phyloP scores from a whole-genome alignment of 306 rosid genomes.

The Cucumis sativus region DNA sequence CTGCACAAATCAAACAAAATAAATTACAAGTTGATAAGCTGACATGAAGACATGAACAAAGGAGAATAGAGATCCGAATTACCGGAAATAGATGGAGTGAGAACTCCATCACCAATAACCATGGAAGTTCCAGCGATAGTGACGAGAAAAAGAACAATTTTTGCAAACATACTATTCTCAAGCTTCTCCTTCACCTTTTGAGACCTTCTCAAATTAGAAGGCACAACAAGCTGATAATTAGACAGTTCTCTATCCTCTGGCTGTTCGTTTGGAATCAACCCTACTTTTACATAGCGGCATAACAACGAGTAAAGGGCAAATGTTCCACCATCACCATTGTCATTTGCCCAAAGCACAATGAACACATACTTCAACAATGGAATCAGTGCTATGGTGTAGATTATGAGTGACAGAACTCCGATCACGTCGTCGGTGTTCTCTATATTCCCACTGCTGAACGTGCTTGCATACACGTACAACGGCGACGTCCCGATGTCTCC shows the following conservation, averaged over 20 bases:
- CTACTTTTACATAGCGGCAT: constrained; percentile 38
- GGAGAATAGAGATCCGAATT: too few species aligned
- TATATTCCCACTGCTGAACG: constrained; percentile 20
- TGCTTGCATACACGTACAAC: constrained; percentile 48
- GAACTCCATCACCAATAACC: constrained; percentile 83
- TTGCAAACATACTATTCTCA: constrained; percentile 25
- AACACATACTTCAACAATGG: constrained; percentile 69
- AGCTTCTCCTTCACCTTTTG: constrained; percentile 27
- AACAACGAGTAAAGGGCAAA: constrained; percentile 64
- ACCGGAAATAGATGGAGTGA: constrained; percentile 77
- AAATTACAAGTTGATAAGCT: too few species aligned
- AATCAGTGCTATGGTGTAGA: constrained; percentile 46
- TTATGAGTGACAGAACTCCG: constrained; percentile 60
- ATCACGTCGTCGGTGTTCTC: constrained; percentile 29
- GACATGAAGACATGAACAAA: too few species aligned
- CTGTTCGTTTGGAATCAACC: constrained; percentile 55
- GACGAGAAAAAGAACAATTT: constrained; percentile 27
- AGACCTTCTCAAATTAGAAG: constrained; percentile 32
- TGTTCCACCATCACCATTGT: constrained; percentile 78
- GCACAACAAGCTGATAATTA: constrained; percentile 30
- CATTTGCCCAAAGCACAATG: constrained; percentile 65
- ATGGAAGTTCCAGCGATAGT: constrained; percentile 57
- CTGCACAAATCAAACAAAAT: constrained; percentile 13
- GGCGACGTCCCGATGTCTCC: constrained; percentile 96
- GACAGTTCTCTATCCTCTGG: constrained; percentile 62